These are phyloP conservation scores for Aspergillus sp. DNA, from an alignment of 2,329 filamentous ascomycete genomes.

Conservation along the genomic window DNA sequence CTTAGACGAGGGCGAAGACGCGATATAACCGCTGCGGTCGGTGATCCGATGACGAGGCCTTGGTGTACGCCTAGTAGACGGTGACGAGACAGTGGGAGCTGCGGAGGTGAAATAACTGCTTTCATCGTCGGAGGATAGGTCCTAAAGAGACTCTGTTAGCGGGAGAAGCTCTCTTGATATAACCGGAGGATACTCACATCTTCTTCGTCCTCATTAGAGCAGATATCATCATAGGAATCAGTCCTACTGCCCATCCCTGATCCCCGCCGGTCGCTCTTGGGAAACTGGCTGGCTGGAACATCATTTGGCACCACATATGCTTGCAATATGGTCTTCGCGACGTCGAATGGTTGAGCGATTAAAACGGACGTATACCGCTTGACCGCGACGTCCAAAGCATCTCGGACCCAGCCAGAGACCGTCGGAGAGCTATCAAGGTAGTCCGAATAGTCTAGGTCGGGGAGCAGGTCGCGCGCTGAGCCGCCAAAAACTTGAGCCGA, in stretches of 20 bases:
- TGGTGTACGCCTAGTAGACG: conserved; percentile 41
- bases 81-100: conserved; percentile 43
- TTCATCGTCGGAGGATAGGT: conserved; percentile 67
- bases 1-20: conserved; percentile 32
- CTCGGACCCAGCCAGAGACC: conserved; percentile 70
- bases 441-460: conserved; percentile 88
- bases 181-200: conserved; percentile 26
- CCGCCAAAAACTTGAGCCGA: conserved; percentile 54
- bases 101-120: conserved; percentile 79
- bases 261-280: conserved; percentile 29
- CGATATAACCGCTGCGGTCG: conserved; percentile 48
- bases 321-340: conserved; percentile 91
- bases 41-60: conserved; percentile 42
- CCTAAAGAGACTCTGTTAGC: conserved; percentile 22
- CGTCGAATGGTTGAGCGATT: conserved; percentile 93
- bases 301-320: conserved; percentile 56
- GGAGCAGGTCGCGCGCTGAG: conserved; percentile 79
- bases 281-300: conserved; percentile 31
- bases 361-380: conserved; percentile 91
- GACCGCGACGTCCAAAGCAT: conserved; percentile 77
- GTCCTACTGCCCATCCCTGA: conserved; percentile 25
- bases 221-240: conserved; percentile 32
- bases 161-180: background rate
- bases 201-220: conserved; percentile 24
- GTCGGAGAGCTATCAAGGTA: conserved; percentile 79